These are phyloP conservation scores for Eremochloa ophiuroides DNA, from an alignment of 176 grass and related monocot species.

Conservation along the genomic window DNA sequence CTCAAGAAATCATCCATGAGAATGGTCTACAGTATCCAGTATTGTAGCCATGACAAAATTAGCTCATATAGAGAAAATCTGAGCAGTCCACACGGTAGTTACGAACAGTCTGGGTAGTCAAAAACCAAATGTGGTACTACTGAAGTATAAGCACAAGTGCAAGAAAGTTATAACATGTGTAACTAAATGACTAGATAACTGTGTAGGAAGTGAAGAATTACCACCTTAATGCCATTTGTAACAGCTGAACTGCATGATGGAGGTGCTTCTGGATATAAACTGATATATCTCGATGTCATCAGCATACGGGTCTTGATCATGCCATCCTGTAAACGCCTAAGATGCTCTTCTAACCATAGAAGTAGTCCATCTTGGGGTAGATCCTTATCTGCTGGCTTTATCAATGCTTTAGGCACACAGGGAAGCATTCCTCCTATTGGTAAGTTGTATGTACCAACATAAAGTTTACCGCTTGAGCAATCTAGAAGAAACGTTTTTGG, in stretches of 20 bases:
- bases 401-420: constrained; percentile 64
- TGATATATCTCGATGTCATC: constrained; percentile 48
- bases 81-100: background rate
- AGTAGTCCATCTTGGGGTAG: constrained; percentile 76
- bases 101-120: background rate
- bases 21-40: background rate
- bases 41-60: background rate
- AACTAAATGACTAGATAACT: constrained; percentile 16
- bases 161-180: background rate
- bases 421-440: constrained; percentile 59
- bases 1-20: background rate
- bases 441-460: constrained; percentile 65
- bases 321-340: constrained; percentile 66
- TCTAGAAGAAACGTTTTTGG: constrained; percentile 66
- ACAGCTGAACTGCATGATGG: constrained; percentile 57
- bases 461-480: constrained; percentile 73
- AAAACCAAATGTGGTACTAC: background rate
- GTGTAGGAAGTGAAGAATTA: constrained; percentile 9
- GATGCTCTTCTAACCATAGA: constrained; percentile 96
- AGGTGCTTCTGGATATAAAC: constrained; percentile 74
- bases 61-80: background rate
- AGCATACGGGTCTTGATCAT: constrained; percentile 57
- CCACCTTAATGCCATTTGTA: constrained; percentile 89
- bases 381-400: constrained; percentile 45
- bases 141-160: background rate